Conservation (phyloP, 1,139 yeast species). For the Debaryomycetaceae sp. region DNA sequence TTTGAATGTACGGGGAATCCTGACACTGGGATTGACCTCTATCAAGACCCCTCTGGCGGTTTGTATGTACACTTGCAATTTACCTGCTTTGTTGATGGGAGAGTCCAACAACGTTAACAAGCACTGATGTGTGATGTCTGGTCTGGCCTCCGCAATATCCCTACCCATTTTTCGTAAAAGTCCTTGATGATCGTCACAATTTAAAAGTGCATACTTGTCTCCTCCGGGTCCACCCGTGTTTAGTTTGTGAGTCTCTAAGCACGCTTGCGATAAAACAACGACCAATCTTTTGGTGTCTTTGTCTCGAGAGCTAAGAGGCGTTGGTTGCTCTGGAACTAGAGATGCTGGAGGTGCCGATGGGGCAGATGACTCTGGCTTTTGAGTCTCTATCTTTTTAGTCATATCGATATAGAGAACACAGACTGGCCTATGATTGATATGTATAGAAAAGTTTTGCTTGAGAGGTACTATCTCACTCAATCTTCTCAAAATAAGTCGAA, state of each 20-base stretch:
- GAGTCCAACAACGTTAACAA: conserved; percentile 88
- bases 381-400: conserved; percentile 26
- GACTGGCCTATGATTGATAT: neutral
- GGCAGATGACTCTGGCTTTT: conserved; percentile 31
- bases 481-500: neutral
- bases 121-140: conserved; percentile 97
- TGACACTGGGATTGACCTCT: conserved; percentile 93
- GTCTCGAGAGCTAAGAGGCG: conserved; percentile 76
- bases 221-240: conserved; percentile 75
- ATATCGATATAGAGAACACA: neutral
- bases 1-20: conserved; percentile 97
- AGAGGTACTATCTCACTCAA: neutral
- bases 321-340: conserved; percentile 81
- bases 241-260: conserved; percentile 90
- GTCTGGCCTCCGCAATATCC: conserved; percentile 96
- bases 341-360: conserved; percentile 50
- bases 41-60: conserved; percentile 92
- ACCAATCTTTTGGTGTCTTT: conserved; percentile 79
- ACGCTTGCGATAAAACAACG: conserved; percentile 92
- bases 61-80: conserved; percentile 90
- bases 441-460: neutral
- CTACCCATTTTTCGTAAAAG: conserved; percentile 91
- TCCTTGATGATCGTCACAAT: conserved; percentile 98
- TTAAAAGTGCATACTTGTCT: conserved; percentile 86
- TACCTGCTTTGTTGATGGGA: conserved; percentile 96